These are phyloP conservation scores for Lomentospora prolificans DNA, from an alignment of 2,329 filamentous ascomycete genomes.

Conservation along the genomic window DNA sequence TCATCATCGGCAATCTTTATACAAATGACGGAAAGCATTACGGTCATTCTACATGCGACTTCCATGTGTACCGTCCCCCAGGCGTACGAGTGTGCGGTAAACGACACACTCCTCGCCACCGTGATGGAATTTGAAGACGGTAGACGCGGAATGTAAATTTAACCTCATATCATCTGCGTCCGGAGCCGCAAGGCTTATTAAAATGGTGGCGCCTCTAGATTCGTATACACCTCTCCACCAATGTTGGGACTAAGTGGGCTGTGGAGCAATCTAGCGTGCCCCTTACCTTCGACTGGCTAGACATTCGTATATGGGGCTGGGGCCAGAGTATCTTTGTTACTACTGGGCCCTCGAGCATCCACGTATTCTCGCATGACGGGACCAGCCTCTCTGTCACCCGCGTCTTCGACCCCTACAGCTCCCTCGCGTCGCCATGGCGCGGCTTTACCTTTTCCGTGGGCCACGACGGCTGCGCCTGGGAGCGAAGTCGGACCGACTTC, in stretches of 20 bases:
- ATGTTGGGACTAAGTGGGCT: background rate
- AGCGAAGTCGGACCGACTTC: background rate
- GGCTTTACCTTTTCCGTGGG: background rate
- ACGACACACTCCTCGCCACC: too few species aligned
- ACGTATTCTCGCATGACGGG: background rate
- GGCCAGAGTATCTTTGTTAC: background rate
- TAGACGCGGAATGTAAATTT: too few species aligned
- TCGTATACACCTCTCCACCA: background rate
- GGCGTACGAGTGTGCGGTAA: too few species aligned
- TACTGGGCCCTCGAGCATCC: background rate
- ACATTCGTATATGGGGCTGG: constrained; percentile 1
- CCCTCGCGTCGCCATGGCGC: background rate
- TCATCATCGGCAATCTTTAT: background rate
- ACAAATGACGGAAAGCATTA: background rate
- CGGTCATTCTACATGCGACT: background rate
- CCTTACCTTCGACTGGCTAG: too few species aligned
- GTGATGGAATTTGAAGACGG: too few species aligned
- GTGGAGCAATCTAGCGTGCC: too few species aligned
- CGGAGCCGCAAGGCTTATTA: too few species aligned
- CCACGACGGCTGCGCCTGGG: background rate
- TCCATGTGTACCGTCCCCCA: background rate
- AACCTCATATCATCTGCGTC: too few species aligned
- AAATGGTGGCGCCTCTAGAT: too few species aligned
- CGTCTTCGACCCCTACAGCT: background rate
- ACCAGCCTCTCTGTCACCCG: background rate